A percentile compares a stretch with the other conserved stretches of the same genome.
phyloP scores from a whole-genome alignment of 2,329 filamentous ascomycete species.

The Cryoendolithus antarcticus region DNA sequence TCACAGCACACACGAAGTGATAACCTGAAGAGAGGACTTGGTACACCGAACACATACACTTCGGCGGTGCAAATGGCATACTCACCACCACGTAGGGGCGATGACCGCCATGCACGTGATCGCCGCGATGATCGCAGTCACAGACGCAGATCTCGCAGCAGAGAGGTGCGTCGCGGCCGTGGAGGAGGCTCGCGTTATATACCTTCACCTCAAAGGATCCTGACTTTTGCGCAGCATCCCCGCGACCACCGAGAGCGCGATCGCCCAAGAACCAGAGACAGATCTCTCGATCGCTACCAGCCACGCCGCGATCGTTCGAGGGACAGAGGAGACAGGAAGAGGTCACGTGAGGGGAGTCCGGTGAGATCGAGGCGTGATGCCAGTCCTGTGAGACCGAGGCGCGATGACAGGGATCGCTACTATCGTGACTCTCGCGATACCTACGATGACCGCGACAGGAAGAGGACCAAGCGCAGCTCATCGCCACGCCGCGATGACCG shows the following conservation, averaged over 20 bases:
- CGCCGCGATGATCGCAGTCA: constrained; percentile 7
- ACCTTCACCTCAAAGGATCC: neutral
- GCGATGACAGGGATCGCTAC: constrained; percentile 7
- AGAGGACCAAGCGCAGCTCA: constrained; percentile 9
- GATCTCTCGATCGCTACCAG: constrained; percentile 12
- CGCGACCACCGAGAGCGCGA: constrained; percentile 6
- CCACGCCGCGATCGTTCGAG: constrained; percentile 10
- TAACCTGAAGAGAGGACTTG: neutral
- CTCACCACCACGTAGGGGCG: constrained; percentile 16
- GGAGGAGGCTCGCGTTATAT: neutral
- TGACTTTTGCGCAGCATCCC: neutral
- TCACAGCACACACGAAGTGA: too few species aligned
- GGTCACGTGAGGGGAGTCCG: constrained; percentile 4
- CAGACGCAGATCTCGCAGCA: constrained; percentile 5
- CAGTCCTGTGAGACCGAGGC: constrained; percentile 12
- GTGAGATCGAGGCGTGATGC: constrained; percentile 1
- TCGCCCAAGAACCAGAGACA: constrained; percentile 10
- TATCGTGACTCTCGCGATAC: constrained; percentile 10
- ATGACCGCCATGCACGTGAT: constrained; percentile 7
- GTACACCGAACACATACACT: constrained; percentile 5
- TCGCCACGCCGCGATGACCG: constrained; percentile 11
- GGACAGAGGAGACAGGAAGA: constrained; percentile 11
- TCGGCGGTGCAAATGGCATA: constrained; percentile 10
- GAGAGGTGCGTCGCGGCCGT: constrained; percentile 5
- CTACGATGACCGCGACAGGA: constrained; percentile 12